Evolutionary conservation across 75 land plant genomes (phyloP).

Genomic region (Selaginella tamariscina): DNA sequence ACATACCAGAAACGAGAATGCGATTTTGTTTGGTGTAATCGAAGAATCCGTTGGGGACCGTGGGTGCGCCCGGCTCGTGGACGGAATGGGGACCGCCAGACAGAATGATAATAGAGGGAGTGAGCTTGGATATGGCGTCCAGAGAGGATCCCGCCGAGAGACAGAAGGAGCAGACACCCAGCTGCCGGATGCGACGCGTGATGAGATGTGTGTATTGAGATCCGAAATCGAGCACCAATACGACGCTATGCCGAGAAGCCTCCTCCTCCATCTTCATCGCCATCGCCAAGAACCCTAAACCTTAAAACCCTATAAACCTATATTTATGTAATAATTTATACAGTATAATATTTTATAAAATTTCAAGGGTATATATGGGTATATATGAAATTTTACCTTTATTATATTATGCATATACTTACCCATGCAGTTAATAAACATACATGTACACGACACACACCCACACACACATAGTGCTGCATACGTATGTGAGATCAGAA

Average conservation of each 20-base stretch:
- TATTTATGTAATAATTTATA: no score
- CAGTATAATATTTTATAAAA: no score
- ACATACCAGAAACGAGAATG: slow-evolving; percentile 56
- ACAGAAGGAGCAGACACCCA: slow-evolving; percentile 64
- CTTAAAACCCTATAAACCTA: no score
- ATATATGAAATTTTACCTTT: no score
- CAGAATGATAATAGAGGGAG: slow-evolving; percentile 64
- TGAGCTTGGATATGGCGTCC: slow-evolving; percentile 26
- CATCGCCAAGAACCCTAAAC: no score
- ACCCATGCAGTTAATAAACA: no score
- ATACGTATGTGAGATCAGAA: no score
- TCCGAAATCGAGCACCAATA: slow-evolving; percentile 77
- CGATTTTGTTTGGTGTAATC: slow-evolving; percentile 40
- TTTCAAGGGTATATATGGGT: no score
- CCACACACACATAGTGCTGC: no score
- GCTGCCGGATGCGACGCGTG: slow-evolving; percentile 64
- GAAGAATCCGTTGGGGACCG: slow-evolving; percentile 62
- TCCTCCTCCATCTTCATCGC: background rate
- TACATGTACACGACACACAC: no score
- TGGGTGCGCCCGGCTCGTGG: slow-evolving; percentile 52
- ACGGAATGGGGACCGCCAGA: slow-evolving; percentile 96
- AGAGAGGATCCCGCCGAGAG: slow-evolving; percentile 59
- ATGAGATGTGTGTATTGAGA: slow-evolving; percentile 96
- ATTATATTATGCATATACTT: no score
- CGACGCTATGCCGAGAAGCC: slow-evolving; percentile 26